phyloP scores from a whole-genome alignment of 2,329 filamentous ascomycete species.

The Macrophomina pseudophaseolina region DNA sequence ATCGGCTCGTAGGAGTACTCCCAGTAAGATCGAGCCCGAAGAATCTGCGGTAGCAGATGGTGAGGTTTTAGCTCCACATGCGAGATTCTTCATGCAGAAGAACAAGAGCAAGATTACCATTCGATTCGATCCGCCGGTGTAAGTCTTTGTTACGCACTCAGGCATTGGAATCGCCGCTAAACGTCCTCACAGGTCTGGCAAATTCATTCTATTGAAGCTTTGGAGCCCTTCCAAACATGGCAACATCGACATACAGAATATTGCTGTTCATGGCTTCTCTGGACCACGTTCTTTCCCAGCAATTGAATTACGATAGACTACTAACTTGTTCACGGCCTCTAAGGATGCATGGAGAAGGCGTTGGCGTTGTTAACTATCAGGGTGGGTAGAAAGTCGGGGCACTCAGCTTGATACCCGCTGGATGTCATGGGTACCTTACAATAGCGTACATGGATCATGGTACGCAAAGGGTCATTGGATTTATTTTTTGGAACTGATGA shows the following conservation, averaged over 20 bases:
- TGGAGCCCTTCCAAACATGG: slow-evolving; percentile 77
- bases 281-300: slow-evolving; percentile 84
- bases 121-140: slow-evolving; percentile 79
- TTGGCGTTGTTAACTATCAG: background rate
- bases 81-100: slow-evolving; percentile 81
- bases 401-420: slow-evolving; percentile 9
- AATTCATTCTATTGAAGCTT: slow-evolving; percentile 86
- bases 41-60: slow-evolving; percentile 33
- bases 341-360: background rate
- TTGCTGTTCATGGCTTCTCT: slow-evolving; percentile 82
- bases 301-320: slow-evolving; percentile 60
- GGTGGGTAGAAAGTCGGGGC: background rate
- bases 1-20: slow-evolving; percentile 38
- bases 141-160: slow-evolving; percentile 38
- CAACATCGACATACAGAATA: slow-evolving; percentile 89
- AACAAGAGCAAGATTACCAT: slow-evolving; percentile 86
- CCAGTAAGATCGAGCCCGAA: slow-evolving; percentile 42
- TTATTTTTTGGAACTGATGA: background rate
- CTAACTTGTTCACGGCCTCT: background rate
- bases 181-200: slow-evolving; percentile 62
- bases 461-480: background rate
- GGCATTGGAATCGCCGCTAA: background rate
- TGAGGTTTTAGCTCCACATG: slow-evolving; percentile 70
- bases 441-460: background rate
- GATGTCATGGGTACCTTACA: background rate